These are phyloP conservation scores for Aspergillus sp. DNA, from an alignment of 2,329 filamentous ascomycete species.

Conservation along the genomic window DNA sequence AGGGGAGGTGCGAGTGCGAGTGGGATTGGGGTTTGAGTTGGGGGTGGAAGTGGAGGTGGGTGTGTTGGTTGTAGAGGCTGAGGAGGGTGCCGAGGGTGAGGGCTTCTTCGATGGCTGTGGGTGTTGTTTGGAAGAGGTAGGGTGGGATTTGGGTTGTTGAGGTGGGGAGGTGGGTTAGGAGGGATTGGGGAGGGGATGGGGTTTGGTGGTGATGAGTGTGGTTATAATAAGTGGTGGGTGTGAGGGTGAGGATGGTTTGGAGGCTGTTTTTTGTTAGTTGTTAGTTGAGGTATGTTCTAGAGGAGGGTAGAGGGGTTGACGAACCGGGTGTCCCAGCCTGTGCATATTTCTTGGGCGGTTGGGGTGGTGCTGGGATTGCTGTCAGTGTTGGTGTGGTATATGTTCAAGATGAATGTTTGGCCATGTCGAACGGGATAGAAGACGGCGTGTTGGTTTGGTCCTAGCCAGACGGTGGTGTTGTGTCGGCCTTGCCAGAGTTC, in stretches of 20 bases:
- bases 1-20: background rate
- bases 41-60: background rate
- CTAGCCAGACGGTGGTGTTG: constrained; percentile 2
- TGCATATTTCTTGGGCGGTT: background rate
- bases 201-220: too few species aligned
- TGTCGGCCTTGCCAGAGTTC: background rate
- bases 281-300: background rate
- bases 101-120: constrained; percentile 2
- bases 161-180: background rate
- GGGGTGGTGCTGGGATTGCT: background rate
- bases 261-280: background rate
- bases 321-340: constrained; percentile 1
- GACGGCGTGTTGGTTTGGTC: background rate
- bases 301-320: too few species aligned
- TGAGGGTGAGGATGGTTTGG: background rate
- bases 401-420: background rate
- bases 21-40: background rate
- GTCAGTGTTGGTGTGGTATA: background rate
- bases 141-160: background rate
- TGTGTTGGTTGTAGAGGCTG: background rate
- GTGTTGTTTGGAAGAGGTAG: background rate
- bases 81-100: background rate
- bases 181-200: background rate
- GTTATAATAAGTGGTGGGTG: too few species aligned
- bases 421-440: constrained; percentile 2